These are phyloP conservation scores for Xanthoconium separans DNA, from an alignment of 1,284 basidiomycete genomes.

Conservation along the genomic window DNA sequence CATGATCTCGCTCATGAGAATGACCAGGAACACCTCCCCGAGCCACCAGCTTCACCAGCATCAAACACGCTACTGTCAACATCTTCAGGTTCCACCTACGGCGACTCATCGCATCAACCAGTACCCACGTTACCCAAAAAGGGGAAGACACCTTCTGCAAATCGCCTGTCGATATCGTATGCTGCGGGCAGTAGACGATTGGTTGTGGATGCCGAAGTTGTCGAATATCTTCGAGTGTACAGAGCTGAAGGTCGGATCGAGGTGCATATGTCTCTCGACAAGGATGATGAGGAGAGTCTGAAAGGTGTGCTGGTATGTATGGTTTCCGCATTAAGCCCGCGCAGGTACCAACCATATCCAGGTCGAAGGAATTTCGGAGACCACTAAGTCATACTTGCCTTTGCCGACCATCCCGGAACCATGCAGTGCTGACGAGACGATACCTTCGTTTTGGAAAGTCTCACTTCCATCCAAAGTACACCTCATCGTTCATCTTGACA, in stretches of 20 bases:
- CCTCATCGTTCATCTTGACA: conserved; percentile 76
- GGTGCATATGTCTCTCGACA: conserved; percentile 63
- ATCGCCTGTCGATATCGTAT: conserved; percentile 92
- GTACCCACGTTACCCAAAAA: conserved; percentile 19
- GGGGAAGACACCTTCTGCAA: conserved; percentile 59
- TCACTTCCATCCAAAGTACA: conserved; percentile 51
- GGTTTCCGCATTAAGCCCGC: conserved; percentile 1
- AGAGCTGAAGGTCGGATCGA: conserved; percentile 86
- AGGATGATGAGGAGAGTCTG: conserved; percentile 54
- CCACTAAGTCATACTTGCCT: conserved; percentile 66
- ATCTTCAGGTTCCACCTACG: conserved; percentile 48
- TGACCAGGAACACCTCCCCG: conserved; percentile 50
- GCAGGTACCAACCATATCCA: conserved; percentile 32
- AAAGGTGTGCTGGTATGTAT: conserved; percentile 72
- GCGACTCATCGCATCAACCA: conserved; percentile 26
- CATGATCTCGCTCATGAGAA: conserved; percentile 21
- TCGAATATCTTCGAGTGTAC: conserved; percentile 79
- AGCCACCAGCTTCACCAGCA: conserved; percentile 54
- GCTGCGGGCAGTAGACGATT: conserved; percentile 84
- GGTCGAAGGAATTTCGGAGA: conserved; percentile 76
- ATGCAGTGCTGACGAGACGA: conserved; percentile 51
- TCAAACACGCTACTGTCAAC: conserved; percentile 52
- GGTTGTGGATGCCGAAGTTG: conserved; percentile 85
- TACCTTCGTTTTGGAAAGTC: conserved; percentile 66
- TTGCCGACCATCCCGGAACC: conserved; percentile 49